Conservation (phyloP, 2,329 filamentous ascomycete genomes). For the Pleoardoris graminearum region DNA sequence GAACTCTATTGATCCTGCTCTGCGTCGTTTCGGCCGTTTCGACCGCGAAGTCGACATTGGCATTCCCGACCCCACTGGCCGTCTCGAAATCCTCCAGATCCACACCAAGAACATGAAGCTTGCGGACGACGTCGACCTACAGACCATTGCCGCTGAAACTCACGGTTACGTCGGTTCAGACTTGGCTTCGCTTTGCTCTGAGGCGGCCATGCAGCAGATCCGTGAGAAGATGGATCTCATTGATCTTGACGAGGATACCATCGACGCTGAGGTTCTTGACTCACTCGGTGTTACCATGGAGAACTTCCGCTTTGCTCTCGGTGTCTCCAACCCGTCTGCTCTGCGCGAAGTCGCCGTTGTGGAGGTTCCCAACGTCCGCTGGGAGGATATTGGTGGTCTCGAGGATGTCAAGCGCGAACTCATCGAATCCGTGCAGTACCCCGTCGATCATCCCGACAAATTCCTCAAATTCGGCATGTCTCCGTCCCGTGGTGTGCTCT, state of each 20-base stretch:
- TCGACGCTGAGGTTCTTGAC: constrained; percentile 96
- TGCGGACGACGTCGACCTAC: constrained; percentile 91
- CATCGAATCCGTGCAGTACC: constrained; percentile 98
- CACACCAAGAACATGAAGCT: constrained; percentile 99
- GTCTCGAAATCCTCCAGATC: constrained; percentile 98
- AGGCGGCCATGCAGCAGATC: constrained; percentile 99
- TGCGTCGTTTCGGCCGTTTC: constrained; percentile 97
- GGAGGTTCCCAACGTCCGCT: constrained; percentile 98
- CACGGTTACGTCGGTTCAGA: constrained; percentile 99
- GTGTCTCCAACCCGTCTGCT: constrained; percentile 97
- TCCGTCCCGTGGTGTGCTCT: constrained; percentile 95
- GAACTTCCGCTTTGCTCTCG: constrained; percentile 98
- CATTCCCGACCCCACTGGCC: constrained; percentile 95
- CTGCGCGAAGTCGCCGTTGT: constrained; percentile 98
- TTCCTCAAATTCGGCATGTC: constrained; percentile 99
- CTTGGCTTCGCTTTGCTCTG: constrained; percentile 96
- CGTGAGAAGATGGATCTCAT: constrained; percentile 99
- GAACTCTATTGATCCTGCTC: constrained; percentile 97
- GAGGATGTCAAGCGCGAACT: constrained; percentile 99
- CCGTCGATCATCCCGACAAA: constrained; percentile 98
- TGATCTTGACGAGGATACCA: constrained; percentile 97
- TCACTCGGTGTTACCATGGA: constrained; percentile 99
- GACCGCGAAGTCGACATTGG: constrained; percentile 99
- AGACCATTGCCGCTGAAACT: constrained; percentile 95
- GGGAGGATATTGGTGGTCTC: constrained; percentile 99